These are phyloP conservation scores for Russula compacta DNA, from an alignment of 768 basidiomycete genomes.

Conservation along the genomic window DNA sequence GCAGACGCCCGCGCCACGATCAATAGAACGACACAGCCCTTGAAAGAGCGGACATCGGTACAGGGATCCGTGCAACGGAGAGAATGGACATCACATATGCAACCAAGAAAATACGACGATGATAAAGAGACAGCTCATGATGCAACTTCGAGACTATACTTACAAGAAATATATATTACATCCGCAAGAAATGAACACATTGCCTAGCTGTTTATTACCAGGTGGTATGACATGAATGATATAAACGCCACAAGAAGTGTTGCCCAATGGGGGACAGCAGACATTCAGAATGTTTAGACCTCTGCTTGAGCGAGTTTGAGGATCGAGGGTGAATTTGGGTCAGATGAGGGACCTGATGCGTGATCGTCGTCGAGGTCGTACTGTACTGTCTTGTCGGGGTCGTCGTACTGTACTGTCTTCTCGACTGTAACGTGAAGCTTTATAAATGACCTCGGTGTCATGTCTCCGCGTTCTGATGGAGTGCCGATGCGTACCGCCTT, in stretches of 20 bases:
- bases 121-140: too few species aligned
- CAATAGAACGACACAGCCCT: too few species aligned
- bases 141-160: too few species aligned
- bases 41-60: too few species aligned
- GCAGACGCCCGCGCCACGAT: too few species aligned
- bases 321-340: background rate
- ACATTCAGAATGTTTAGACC: background rate
- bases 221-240: too few species aligned
- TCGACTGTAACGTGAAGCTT: constrained; percentile 18
- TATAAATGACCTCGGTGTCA: background rate
- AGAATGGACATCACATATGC: too few species aligned
- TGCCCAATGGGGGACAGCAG: too few species aligned
- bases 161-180: background rate
- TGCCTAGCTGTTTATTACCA: background rate
- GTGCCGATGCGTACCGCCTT: background rate
- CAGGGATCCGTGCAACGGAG: too few species aligned
- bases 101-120: too few species aligned
- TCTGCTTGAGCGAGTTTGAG: background rate
- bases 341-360: constrained; percentile 5
- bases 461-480: background rate
- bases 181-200: background rate
- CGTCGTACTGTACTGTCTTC: constrained; percentile 16
- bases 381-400: constrained; percentile 16
- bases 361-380: constrained; percentile 3
- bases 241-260: too few species aligned